Percentiles rank a stretch among this genome's conserved stretches.
Conservation (phyloP, 2,329 filamentous ascomycete genomes). For the Botryotinia convoluta region DNA sequence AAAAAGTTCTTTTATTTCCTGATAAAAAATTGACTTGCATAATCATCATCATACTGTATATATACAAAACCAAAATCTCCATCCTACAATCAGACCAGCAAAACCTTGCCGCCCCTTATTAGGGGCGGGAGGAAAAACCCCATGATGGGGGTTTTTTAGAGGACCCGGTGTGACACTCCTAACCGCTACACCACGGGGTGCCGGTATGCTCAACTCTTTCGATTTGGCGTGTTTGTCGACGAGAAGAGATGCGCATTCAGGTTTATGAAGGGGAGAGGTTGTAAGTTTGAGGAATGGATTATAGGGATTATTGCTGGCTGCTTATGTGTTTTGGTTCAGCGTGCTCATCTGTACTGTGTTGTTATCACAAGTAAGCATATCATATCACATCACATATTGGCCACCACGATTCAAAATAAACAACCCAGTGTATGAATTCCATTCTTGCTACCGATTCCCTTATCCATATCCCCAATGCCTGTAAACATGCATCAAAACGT, state of each 20-base stretch:
- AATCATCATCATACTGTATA: not conserved
- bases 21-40: not conserved
- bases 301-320: not conserved
- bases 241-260: not conserved
- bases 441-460: constrained; percentile 14
- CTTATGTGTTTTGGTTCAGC: not conserved
- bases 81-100: not conserved
- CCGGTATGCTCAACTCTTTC: not conserved
- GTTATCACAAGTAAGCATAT: not conserved
- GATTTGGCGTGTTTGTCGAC: not conserved
- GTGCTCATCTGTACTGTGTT: not conserved
- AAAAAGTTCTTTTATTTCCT: too few species aligned
- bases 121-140: not conserved
- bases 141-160: not conserved
- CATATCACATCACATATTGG: not conserved
- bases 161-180: not conserved
- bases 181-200: not conserved
- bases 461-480: not conserved
- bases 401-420: not conserved
- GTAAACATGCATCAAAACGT: constrained; percentile 10
- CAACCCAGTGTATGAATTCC: not conserved
- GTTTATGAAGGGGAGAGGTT: not conserved
- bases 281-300: not conserved
- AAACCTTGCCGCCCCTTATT: not conserved
- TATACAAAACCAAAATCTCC: not conserved